phyloP scores from a whole-genome alignment of 1,139 yeast species.

The Petasospora rhodanensis region DNA sequence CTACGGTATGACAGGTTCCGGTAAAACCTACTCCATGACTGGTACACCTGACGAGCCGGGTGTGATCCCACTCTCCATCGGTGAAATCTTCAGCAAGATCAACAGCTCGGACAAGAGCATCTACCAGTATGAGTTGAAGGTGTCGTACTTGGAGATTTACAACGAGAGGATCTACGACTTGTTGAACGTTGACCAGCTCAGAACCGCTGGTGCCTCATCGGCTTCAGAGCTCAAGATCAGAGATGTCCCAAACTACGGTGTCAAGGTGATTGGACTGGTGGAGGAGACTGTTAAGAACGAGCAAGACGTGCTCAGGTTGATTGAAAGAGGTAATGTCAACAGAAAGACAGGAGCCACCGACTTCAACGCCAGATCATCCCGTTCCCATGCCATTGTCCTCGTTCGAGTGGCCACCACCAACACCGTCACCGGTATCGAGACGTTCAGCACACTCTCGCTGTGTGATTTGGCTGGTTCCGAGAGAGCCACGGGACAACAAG shows the following conservation, averaged over 20 bases:
- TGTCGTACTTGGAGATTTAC: slow-evolving; percentile 84
- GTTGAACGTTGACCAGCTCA: slow-evolving; percentile 31
- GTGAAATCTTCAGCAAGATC: slow-evolving; percentile 56
- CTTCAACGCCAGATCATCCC: slow-evolving; percentile 74
- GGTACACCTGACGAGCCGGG: slow-evolving; percentile 71
- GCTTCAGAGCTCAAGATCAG: slow-evolving; percentile 59
- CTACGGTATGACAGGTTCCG: slow-evolving; percentile 95
- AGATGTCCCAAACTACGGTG: slow-evolving; percentile 71
- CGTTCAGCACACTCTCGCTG: slow-evolving; percentile 65
- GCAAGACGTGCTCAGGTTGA: slow-evolving; percentile 55
- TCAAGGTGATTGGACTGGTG: slow-evolving; percentile 70
- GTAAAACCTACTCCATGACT: slow-evolving; percentile 89
- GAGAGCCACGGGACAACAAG: slow-evolving; percentile 76
- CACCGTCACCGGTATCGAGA: slow-evolving; percentile 37
- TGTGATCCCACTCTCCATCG: slow-evolving; percentile 68
- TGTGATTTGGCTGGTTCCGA: slow-evolving; percentile 98
- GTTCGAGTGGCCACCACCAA: slow-evolving; percentile 50
- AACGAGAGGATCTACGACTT: slow-evolving; percentile 83
- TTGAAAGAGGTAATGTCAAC: slow-evolving; percentile 65
- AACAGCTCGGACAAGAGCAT: slow-evolving; percentile 26
- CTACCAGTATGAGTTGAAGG: slow-evolving; percentile 42
- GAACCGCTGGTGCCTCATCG: slow-evolving; percentile 10
- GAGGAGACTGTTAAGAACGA: slow-evolving; percentile 54
- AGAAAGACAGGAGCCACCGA: slow-evolving; percentile 88
- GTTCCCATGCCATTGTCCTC: slow-evolving; percentile 91